These are phyloP conservation scores for Harringtonia lauricola DNA, from an alignment of 2,329 filamentous ascomycete genomes.

Conservation along the genomic window DNA sequence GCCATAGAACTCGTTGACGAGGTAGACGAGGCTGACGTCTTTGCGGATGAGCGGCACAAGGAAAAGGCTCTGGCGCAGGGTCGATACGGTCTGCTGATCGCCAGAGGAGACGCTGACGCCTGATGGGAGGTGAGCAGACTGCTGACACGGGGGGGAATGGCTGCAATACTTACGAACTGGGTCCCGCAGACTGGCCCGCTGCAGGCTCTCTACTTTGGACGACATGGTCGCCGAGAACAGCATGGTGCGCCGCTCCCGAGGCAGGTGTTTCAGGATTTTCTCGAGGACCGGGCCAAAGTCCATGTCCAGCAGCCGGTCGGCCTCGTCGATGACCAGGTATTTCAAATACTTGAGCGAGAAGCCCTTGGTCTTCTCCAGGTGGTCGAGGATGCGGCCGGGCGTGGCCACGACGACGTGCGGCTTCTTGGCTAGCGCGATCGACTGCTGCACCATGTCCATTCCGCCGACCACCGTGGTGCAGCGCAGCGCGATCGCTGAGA, in stretches of 20 bases:
- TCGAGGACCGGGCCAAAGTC: constrained; percentile 26
- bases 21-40: constrained; percentile 77
- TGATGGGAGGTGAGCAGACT: constrained; percentile 22
- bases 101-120: constrained; percentile 70
- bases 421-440: constrained; percentile 88
- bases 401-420: constrained; percentile 92
- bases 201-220: constrained; percentile 84
- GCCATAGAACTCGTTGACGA: constrained; percentile 80
- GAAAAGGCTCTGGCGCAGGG: constrained; percentile 74
- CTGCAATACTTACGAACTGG: constrained; percentile 4
- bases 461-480: constrained; percentile 83
- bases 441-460: constrained; percentile 88
- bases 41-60: constrained; percentile 83
- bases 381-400: constrained; percentile 78
- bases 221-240: constrained; percentile 71
- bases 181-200: constrained; percentile 77
- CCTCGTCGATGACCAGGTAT: constrained; percentile 92
- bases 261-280: constrained; percentile 82
- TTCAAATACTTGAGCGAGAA: constrained; percentile 72
- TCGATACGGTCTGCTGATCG: constrained; percentile 87
- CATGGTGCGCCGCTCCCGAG: constrained; percentile 66
- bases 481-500: constrained; percentile 82
- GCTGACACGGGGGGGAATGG: too few species aligned
- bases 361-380: constrained; percentile 93
- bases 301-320: constrained; percentile 72